Base-by-base conservation (phyloP, 140 eudicot species). In the Cichorium intybus region DNA sequence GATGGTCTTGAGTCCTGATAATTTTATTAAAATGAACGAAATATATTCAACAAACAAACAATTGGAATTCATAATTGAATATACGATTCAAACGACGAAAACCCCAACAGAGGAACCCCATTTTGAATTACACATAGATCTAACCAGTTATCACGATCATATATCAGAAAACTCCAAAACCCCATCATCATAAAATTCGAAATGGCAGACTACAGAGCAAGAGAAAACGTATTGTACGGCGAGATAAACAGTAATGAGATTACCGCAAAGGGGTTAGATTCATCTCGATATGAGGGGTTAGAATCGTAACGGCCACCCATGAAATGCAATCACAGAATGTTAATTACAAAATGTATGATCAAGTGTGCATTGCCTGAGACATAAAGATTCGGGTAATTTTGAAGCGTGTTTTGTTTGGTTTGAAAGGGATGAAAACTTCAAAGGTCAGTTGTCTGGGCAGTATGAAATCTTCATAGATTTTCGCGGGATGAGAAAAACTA, bases 401-500 rank as follows among this genome's bases (percentile, higher is more conserved):
- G 37, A 43, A 3, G 49, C 7, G 49, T 14, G 37, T 48, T 18
- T 57, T 4, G 62, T 56, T 56, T 29, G 24, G 24, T n/a, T 28
- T 56, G 27, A 17, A 4, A 31, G 24, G 63, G 1, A 57, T 57
- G 49, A 43, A 43, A 43, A 43, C 49, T 43, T 43, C 49, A 39
- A 39, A 27, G 31, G 12, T 39, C 46, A 39, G 49, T 43, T 43
- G 49, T 20, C n/a, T 43, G 20, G 49, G 15, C 49, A 43, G 49
- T 43, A 43, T 14, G 63, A 57, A 57, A 57, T 15, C 8, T 57
- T 57, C 46, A 57, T 28, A 57, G 46, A 57, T 57, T 57, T 57
- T 29, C 15, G 43, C 15, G 62, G 24, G 62, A 28, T 55, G 39
- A 55, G 61, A 55, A 55, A 56, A 56, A 31, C 45, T 57, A 57